Evolutionary conservation across 2,329 filamentous ascomycete genomes (phyloP), one percentile per base, ranked within the genome.

Genomic region (Ilyonectria sp.): DNA sequence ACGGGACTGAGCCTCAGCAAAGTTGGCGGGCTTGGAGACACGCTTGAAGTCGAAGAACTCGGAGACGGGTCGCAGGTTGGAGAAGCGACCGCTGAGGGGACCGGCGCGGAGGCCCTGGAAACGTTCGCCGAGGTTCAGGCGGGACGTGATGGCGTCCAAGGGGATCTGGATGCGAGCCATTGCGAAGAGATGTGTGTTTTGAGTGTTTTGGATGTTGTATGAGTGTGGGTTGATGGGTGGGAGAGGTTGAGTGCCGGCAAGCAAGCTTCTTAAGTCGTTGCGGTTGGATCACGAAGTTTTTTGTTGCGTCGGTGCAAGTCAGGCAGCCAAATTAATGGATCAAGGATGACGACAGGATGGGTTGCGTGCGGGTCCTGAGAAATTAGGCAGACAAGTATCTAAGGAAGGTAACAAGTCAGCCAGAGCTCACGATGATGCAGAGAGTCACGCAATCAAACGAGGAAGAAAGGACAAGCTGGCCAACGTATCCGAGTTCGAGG

Each of bases 31-130:
- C 86, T 98, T 99, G 73, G 94, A 97, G 63, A 99, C 78, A 75
- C 95, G 94, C 90, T 98, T 98, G 84, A 98, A 83, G 83, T 98
- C 95, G 82, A 98, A 88, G 84, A 99, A 99, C 84, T 99, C 96
- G 80, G 92, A 91, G 75, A 98, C 82, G 69, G 96, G 95, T 68
- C 92, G 93, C 79, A 99, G 88, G 84, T 98, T 98, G 82, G 95
- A 91, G 83, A 98, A 98, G 72, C 96, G 92, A 72, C 91, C 89
- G 67, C 89, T 89, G 68, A 98, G 81, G 37, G 93, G 93, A 74
- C 94, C 93, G 68, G 91, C 90, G 79, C 94, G 92, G 71, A 98
- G 87, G 79, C 91, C 90, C 75, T 93, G 90, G 84, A 98, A 95
- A 79, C 95, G 94, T 73, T 96, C 94, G 74, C 86, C 85, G 69